Evolutionary conservation across 2,329 filamentous ascomycete genomes (phyloP), one percentile per base, ranked within the genome.

Genomic region (Pseudocercospora eumusae): DNA sequence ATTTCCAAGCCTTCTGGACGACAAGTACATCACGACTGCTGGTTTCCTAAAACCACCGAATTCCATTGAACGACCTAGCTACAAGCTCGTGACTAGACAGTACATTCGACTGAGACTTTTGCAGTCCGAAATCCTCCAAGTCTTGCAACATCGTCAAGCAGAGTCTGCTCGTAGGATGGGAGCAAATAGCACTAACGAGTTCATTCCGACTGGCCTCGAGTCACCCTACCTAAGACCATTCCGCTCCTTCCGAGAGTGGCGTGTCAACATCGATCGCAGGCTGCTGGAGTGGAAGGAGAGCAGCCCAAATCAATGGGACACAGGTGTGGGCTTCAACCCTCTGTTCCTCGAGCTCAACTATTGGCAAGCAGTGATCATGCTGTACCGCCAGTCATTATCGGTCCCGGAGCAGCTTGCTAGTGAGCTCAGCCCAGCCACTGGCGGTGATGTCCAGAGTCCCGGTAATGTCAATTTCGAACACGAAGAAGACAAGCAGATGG

Each of bases 351-450:
- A 97, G 70, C 83, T 98, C 64, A 98, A 98, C 75, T 98, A 98
- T 77, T 98, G 93, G 93, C 93, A 97, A 75, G 92, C 92, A 3
- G 88, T 98, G 64, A 96, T 97, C 68, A 92, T 97, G 88, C 84
- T 98, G 20, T 98, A 98, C 75, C 84, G 93, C 59, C 93, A 96
- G 76, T 92, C 75, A 5, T 65, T 75, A 77, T 96, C 64, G 89
- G 91, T 96, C 18, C 93, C 93, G 0, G 86, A 89, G 44, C 87
- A 92, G 71, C 87, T 98, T 61, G 91, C 93, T 58, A 87, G 87
- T 58, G 93, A 97, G 76, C 87, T 87, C 6, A 83, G 80, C 44
- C 81, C 82, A 2, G 80, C 83, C 0, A 78, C 78, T 28, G 73
- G 73, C 3, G 83, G 84, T 56, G 84, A 86, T 60, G 82, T 87